Conservation (phyloP, 148 eudicot species). For the Amaranthus hypochondriacus region DNA sequence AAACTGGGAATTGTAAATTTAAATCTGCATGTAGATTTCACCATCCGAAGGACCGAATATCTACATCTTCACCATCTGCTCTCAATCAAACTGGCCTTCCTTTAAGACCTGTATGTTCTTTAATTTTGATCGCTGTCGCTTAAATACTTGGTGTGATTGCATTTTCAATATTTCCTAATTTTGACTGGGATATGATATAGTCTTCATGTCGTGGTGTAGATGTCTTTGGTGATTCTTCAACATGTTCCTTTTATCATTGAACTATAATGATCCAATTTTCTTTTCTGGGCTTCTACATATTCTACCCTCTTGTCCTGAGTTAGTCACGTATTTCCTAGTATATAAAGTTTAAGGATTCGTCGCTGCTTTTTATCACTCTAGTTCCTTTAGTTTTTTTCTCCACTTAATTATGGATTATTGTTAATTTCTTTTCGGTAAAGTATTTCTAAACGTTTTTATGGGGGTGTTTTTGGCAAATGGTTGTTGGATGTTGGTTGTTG, state of each 20-base stretch:
- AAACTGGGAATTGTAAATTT: conserved; percentile 56
- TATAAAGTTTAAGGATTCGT: no score
- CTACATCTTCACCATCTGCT: conserved; percentile 19
- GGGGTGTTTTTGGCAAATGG: no score
- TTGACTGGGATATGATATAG: no score
- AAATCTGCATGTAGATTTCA: conserved; percentile 46
- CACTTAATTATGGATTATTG: no score
- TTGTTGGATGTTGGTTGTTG: no score
- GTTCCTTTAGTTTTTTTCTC: no score
- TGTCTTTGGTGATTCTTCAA: neutral
- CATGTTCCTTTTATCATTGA: neutral
- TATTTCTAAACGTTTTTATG: no score
- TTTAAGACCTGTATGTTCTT: conserved; percentile 47
- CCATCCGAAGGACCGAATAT: conserved; percentile 41
- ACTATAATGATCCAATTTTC: neutral
- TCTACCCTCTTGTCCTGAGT: neutral
- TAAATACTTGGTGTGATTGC: neutral
- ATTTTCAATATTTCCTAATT: neutral
- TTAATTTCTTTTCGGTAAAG: no score
- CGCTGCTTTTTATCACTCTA: no score
- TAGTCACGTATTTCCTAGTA: no score
- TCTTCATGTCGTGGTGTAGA: neutral
- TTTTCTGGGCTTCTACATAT: neutral
- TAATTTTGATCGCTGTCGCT: neutral
- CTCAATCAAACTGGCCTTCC: conserved; percentile 46